Evolutionary conservation across 805 yeast genomes (phyloP), one percentile per base, ranked within the genome.

Genomic region (Suhomyces emberorum): DNA sequence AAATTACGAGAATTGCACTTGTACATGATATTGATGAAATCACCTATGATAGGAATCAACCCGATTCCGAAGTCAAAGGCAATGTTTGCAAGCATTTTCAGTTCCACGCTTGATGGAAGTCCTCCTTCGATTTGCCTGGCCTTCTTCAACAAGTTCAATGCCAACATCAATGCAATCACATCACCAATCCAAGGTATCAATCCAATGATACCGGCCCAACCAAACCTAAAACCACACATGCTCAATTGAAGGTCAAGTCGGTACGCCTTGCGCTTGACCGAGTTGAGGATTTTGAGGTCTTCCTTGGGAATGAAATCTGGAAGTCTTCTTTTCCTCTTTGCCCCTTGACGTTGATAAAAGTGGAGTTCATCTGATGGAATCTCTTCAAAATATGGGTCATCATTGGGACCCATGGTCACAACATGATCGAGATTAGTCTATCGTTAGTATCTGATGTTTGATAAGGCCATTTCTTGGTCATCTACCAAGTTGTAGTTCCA

Each of bases 131-230:
- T 53, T 22, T 46, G 17, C 21, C 47, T 55, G 1, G 72, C 70
- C 32, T 53, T 61, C 12, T 40, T 42, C 11, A 66, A 46, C 14
- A 67, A 16, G 29, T 49, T 57, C 30, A 61, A 35, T 1, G 70
- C 67, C 14, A 65, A 48, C n/a, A 25, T 45, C 7, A 47, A 35
- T 4, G 59, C 56, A 32, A 67, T 50, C 10, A 55, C 19, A 40
- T 65, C 67, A 3, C 72, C 72, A 18, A 65, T 43, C 69, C 70
- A 63, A 2, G 72, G 72, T 35, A 67, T 45, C 10, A 67, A 47
- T 5, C 71, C 72, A 33, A 67, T 60, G 20, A 67, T 35, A 1
- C 67, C 71, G 0, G 71, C 67, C 72, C 70, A 65, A 4, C 72
- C 72, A 7, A 65, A 34, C 28, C 71, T 48, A 3, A 60, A 33